These are phyloP conservation scores for Cryptococcus deneoformans DNA, from an alignment of 1,284 basidiomycete genomes.

Conservation along the genomic window DNA sequence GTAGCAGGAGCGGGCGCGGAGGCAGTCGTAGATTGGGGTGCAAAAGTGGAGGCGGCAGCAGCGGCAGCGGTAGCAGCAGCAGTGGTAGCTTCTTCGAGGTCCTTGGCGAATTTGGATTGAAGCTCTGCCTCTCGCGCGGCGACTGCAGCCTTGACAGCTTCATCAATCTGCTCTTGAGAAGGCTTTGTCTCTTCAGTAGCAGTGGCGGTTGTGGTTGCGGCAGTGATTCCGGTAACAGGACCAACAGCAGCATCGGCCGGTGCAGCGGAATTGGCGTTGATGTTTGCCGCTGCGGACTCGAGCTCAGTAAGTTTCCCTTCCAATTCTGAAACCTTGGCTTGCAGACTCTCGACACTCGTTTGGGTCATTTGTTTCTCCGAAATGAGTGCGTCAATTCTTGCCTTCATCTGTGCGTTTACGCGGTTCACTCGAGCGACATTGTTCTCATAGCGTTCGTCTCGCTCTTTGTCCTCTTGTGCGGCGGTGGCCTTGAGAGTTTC, in stretches of 20 bases:
- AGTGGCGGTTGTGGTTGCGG: neutral
- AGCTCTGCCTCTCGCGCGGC: slow-evolving; percentile 39
- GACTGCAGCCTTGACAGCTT: slow-evolving; percentile 42
- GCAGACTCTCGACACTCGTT: slow-evolving; percentile 6
- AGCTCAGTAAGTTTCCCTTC: slow-evolving; percentile 13
- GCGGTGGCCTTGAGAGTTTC: slow-evolving; percentile 28
- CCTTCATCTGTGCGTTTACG: slow-evolving; percentile 21
- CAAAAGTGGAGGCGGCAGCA: neutral
- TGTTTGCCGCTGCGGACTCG: slow-evolving; percentile 6
- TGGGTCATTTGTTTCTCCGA: slow-evolving; percentile 15
- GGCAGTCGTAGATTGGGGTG: slow-evolving; percentile 14
- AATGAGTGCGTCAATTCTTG: slow-evolving; percentile 14
- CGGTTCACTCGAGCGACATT: slow-evolving; percentile 40
- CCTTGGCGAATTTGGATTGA: slow-evolving; percentile 21
- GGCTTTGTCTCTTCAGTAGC: neutral
- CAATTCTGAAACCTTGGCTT: slow-evolving; percentile 27
- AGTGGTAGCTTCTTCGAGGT: slow-evolving; percentile 21
- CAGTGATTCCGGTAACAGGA: neutral
- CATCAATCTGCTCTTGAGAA: slow-evolving; percentile 29
- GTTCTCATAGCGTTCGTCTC: slow-evolving; percentile 27
- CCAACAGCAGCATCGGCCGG: neutral
- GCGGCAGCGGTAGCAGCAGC: neutral
- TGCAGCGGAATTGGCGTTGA: neutral
- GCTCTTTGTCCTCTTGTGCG: slow-evolving; percentile 14
- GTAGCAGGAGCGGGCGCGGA: neutral